Evolutionary conservation across 257 asterid genomes (phyloP).

Genomic region (Haberlea rhodopensis): DNA sequence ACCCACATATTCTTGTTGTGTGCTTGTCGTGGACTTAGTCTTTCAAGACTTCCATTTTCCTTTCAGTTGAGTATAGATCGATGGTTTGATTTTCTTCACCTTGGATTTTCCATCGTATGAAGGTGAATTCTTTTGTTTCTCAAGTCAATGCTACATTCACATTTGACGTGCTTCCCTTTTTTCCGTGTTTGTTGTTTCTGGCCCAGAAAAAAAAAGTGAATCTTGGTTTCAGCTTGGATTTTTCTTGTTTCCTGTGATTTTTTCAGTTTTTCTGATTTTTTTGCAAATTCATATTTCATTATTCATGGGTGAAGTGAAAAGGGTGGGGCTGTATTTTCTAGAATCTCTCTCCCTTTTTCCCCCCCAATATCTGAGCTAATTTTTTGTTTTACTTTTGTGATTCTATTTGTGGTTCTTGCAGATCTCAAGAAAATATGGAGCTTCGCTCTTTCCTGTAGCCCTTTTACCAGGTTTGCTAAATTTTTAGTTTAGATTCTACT

Average conservation of each 20-base stretch:
- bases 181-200: neutral
- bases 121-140: conserved; percentile 19
- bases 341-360: neutral
- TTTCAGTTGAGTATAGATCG: conserved; percentile 33
- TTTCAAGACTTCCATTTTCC: conserved; percentile 14
- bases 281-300: neutral
- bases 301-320: conserved; percentile 13
- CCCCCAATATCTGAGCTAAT: conserved; percentile 12
- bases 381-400: conserved; percentile 10
- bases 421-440: conserved; percentile 34
- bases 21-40: conserved; percentile 17
- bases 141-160: conserved; percentile 32
- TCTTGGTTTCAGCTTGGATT: conserved; percentile 22
- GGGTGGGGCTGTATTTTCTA: conserved; percentile 20
- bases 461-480: conserved; percentile 28
- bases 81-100: conserved; percentile 22
- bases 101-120: conserved; percentile 21
- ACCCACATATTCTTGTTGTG: neutral
- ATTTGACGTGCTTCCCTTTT: conserved; percentile 10
- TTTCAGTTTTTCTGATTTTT: neutral
- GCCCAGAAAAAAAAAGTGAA: neutral
- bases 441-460: conserved; percentile 16
- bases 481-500: conserved; percentile 12
- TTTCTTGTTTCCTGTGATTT: conserved; percentile 16
- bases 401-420: conserved; percentile 26